phyloP scores from a whole-genome alignment of 257 asterid genomes.

The Solanum gracilifrons region DNA sequence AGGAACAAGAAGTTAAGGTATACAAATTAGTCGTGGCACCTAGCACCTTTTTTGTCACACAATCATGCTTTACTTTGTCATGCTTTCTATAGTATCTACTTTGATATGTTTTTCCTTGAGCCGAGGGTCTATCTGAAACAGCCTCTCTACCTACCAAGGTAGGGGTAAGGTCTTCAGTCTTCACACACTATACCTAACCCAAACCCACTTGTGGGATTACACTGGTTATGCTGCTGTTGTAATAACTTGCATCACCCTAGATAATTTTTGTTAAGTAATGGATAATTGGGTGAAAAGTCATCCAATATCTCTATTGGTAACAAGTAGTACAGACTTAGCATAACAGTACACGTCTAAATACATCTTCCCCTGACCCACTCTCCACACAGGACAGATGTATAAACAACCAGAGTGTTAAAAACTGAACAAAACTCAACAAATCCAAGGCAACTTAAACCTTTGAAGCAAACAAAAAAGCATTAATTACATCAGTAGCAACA shows the following conservation, averaged over 20 bases:
- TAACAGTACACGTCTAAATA: background rate
- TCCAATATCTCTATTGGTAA: background rate
- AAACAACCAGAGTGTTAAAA: background rate
- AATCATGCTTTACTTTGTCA: background rate
- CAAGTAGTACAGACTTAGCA: background rate
- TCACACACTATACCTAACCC: background rate
- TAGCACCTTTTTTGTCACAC: background rate
- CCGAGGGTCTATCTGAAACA: background rate
- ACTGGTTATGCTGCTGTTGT: background rate
- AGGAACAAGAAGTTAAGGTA: background rate
- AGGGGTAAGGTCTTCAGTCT: background rate
- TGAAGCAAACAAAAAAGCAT: background rate
- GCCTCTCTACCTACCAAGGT: background rate
- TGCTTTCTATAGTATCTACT: background rate
- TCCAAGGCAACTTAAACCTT: background rate
- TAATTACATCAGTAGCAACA: background rate
- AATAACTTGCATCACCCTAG: background rate
- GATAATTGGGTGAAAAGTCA: background rate
- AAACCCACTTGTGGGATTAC: background rate
- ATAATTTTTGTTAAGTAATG: background rate
- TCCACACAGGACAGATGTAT: background rate
- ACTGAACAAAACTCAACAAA: background rate
- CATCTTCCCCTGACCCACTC: background rate
- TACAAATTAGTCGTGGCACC: background rate
- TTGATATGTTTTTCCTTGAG: background rate